phyloP scores from a whole-genome alignment of 495 filamentous ascomycete genomes.

The Alectoria sarmentosa region DNA sequence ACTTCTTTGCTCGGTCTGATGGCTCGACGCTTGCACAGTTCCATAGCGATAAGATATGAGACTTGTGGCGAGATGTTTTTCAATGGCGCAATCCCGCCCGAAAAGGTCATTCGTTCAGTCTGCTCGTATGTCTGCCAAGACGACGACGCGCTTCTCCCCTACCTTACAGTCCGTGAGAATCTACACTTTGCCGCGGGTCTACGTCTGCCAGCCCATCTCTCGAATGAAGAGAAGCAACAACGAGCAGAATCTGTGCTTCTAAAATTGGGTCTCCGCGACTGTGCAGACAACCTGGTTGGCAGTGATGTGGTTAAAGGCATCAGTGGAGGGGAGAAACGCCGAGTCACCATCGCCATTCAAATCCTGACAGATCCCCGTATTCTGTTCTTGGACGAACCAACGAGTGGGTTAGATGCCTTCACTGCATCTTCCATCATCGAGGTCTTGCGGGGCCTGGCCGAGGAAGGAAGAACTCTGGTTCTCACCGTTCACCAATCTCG shows the following conservation, averaged over 20 bases:
- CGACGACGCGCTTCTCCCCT: constrained; percentile 64
- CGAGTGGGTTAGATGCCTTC: constrained; percentile 68
- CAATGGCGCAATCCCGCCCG: constrained; percentile 58
- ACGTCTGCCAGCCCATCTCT: constrained; percentile 61
- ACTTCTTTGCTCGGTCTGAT: constrained; percentile 64
- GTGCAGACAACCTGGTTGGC: constrained; percentile 66
- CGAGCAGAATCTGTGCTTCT: constrained; percentile 62
- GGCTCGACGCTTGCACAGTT: constrained; percentile 53
- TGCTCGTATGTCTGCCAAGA: constrained; percentile 73
- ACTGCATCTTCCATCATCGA: constrained; percentile 68
- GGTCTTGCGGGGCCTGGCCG: constrained; percentile 57
- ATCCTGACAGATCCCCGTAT: constrained; percentile 66
- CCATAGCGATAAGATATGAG: constrained; percentile 46
- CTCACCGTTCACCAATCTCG: constrained; percentile 71
- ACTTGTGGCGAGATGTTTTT: constrained; percentile 54
- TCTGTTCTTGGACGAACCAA: constrained; percentile 66
- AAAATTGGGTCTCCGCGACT: constrained; percentile 71
- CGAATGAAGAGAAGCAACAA: constrained; percentile 51
- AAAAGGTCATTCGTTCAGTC: constrained; percentile 57
- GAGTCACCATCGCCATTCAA: constrained; percentile 69
- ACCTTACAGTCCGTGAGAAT: constrained; percentile 68
- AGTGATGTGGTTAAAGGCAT: constrained; percentile 67
- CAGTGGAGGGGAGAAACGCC: constrained; percentile 67
- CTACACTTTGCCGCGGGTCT: constrained; percentile 60
- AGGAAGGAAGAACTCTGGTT: constrained; percentile 66